Percentiles rank a stretch among this genome's conserved stretches.
These are phyloP conservation scores for Rhizopus stolonifer DNA, from an alignment of 371 early-diverging fungal species.

Conservation along the genomic window DNA sequence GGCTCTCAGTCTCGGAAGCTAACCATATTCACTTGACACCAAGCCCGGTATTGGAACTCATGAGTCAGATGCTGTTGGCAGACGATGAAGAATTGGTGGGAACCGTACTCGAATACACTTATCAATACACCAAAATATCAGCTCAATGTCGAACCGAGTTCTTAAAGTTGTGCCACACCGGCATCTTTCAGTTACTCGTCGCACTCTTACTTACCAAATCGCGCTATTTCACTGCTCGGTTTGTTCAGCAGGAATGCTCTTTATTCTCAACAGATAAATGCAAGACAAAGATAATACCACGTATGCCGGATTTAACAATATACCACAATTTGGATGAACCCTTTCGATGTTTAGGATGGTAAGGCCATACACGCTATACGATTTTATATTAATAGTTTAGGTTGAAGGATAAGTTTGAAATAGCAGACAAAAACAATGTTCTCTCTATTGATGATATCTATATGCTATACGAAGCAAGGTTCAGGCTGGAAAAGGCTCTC, in stretches of 20 bases:
- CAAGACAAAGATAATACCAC: slow-evolving; percentile 1
- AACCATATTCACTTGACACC: slow-evolving; percentile 5
- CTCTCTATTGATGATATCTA: slow-evolving; percentile 51
- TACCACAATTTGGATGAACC: slow-evolving; percentile 48
- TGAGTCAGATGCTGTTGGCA: slow-evolving; percentile 54
- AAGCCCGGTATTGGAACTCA: slow-evolving; percentile 12
- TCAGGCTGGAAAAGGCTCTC: slow-evolving; percentile 46
- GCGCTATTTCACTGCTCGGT: slow-evolving; percentile 33
- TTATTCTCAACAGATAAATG: slow-evolving; percentile 1
- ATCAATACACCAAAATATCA: slow-evolving; percentile 64
- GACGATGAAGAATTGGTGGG: slow-evolving; percentile 74
- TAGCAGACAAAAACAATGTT: slow-evolving; percentile 30
- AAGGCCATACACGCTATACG: too few species aligned
- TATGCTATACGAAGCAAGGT: slow-evolving; percentile 42
- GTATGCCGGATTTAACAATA: slow-evolving; percentile 37
- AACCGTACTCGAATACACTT: slow-evolving; percentile 67
- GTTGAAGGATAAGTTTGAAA: slow-evolving; percentile 52
- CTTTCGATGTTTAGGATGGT: slow-evolving; percentile 52
- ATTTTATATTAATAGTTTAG: slow-evolving; percentile 21
- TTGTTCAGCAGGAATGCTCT: slow-evolving; percentile 27
- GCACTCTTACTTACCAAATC: slow-evolving; percentile 46
- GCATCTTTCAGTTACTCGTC: slow-evolving; percentile 48
- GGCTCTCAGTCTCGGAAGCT: slow-evolving; percentile 38
- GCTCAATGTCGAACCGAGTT: slow-evolving; percentile 44
- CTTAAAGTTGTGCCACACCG: slow-evolving; percentile 34